Percentiles rank a stretch among this genome's conserved stretches.
phyloP scores from a whole-genome alignment of 768 basidiomycete genomes.

The Tylopilus subfusipes region DNA sequence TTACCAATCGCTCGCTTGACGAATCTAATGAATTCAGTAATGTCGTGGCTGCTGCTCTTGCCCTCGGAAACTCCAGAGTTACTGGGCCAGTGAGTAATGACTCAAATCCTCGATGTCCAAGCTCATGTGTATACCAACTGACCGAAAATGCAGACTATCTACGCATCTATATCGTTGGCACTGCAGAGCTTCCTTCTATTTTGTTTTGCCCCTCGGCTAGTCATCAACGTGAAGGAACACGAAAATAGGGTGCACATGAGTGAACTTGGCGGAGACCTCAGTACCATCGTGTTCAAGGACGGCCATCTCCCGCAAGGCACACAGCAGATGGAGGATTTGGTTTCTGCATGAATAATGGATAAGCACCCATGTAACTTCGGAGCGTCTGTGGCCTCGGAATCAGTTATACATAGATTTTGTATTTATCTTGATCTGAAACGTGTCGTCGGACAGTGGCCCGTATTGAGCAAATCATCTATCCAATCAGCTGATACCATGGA shows the following conservation, averaged over 20 bases:
- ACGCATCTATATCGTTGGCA: slow-evolving; percentile 9
- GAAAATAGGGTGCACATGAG: slow-evolving; percentile 12
- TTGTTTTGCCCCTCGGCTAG: slow-evolving; percentile 17
- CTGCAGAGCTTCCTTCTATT: slow-evolving; percentile 15
- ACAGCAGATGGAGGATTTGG: not conserved
- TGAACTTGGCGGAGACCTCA: not conserved
- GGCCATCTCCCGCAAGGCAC: not conserved
- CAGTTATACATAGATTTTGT: no score
- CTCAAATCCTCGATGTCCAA: not conserved
- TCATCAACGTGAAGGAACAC: slow-evolving; percentile 14
- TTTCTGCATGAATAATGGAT: not conserved
- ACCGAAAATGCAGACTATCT: slow-evolving; percentile 1
- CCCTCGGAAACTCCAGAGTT: not conserved
- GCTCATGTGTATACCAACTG: not conserved
- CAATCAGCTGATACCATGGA: no score
- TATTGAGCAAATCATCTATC: no score
- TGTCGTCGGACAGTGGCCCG: no score
- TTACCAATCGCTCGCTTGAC: not conserved
- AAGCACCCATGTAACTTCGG: not conserved
- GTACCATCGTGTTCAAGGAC: not conserved
- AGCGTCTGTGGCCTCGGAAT: no score
- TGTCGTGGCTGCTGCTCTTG: not conserved
- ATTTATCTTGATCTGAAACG: no score
- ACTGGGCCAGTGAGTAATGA: not conserved
- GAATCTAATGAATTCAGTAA: slow-evolving; percentile 3